Conservation (phyloP, 2,329 filamentous ascomycete species). For the Fusarium albidum region DNA sequence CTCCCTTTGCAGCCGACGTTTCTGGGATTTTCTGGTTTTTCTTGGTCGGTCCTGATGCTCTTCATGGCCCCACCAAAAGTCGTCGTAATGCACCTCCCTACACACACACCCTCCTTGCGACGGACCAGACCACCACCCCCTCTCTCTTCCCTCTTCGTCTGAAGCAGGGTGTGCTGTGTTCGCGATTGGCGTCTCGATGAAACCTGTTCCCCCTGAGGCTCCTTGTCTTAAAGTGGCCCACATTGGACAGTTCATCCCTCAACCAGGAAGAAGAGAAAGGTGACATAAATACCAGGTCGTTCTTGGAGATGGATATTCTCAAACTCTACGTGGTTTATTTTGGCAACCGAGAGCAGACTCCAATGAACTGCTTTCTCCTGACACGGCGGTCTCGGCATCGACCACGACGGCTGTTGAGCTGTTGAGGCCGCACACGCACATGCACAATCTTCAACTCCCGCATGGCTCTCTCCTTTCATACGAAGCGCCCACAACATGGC, state of each 20-base stretch:
- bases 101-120: constrained; percentile 1
- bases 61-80: constrained; percentile 21
- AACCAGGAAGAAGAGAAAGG: no score
- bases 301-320: no score
- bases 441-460: no score
- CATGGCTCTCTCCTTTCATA: background rate
- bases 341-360: no score
- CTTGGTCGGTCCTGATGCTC: constrained; percentile 14
- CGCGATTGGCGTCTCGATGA: constrained; percentile 29
- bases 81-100: constrained; percentile 33
- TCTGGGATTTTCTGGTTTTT: constrained; percentile 4
- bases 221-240: constrained; percentile 5
- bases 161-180: constrained; percentile 20
- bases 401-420: no score
- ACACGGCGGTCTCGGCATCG: no score
- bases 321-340: no score
- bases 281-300: no score
- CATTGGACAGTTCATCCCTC: no score
- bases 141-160: constrained; percentile 19
- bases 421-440: no score
- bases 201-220: constrained; percentile 25
- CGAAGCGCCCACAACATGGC: constrained; percentile 1
- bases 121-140: background rate
- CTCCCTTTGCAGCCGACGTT: background rate
- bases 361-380: no score